phyloP scores from a whole-genome alignment of 768 basidiomycete species.

The Mrakia frigida region DNA sequence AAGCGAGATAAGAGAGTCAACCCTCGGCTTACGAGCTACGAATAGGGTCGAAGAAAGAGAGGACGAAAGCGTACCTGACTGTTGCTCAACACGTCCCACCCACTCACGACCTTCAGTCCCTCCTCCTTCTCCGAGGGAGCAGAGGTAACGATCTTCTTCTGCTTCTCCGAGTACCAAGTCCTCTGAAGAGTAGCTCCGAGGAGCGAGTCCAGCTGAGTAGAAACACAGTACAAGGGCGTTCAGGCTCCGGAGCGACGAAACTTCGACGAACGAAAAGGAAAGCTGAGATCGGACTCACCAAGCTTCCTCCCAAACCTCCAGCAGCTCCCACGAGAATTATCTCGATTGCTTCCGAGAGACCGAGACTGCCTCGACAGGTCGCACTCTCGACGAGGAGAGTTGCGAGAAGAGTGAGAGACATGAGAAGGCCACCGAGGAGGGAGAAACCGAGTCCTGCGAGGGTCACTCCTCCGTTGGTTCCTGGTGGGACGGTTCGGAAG shows the following conservation, averaged over 20 bases:
- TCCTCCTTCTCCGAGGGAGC: not conserved
- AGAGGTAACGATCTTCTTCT: constrained; percentile 54
- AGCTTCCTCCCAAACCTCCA: not conserved
- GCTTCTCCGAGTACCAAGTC: constrained; percentile 63
- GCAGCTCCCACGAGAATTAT: not conserved
- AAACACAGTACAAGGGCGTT: not conserved
- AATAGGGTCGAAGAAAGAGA: too few species aligned
- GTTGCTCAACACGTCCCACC: constrained; percentile 10
- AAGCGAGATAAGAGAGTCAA: too few species aligned
- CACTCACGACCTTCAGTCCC: constrained; percentile 5
- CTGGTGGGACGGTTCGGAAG: constrained; percentile 66
- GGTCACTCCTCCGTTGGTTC: constrained; percentile 86
- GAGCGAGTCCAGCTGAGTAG: constrained; percentile 68
- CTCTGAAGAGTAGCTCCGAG: constrained; percentile 81
- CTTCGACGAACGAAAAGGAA: not conserved
- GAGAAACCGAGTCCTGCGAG: constrained; percentile 68
- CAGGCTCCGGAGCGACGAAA: not conserved
- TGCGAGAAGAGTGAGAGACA: constrained; percentile 60
- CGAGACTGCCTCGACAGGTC: constrained; percentile 47
- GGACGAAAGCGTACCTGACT: too few species aligned
- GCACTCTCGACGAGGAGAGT: constrained; percentile 61
- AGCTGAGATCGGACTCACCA: not conserved
- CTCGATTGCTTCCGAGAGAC: not conserved
- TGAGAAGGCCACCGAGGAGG: constrained; percentile 62
- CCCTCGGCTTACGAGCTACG: too few species aligned